Conservation (phyloP, 2,329 filamentous ascomycete genomes). For the Penicillium italicum region DNA sequence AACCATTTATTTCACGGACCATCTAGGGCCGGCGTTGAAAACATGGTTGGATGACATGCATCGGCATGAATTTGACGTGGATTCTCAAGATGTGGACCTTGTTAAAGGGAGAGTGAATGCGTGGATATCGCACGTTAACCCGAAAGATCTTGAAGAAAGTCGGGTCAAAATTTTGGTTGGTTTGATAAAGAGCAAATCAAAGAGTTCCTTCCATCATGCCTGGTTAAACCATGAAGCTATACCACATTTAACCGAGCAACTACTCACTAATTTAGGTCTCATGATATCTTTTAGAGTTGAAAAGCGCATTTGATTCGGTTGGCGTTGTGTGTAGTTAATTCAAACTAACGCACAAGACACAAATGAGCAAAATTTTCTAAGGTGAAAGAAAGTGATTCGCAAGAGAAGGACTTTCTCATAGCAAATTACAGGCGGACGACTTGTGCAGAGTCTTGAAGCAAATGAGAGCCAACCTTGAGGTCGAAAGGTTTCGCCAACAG, state of each 20-base stretch:
- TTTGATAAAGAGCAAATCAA: neutral
- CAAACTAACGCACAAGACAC: neutral
- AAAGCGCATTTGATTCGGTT: neutral
- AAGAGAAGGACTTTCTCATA: neutral
- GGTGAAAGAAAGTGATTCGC: neutral
- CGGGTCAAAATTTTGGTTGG: neutral
- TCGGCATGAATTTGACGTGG: slow-evolving; percentile 5
- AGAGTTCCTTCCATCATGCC: too few species aligned
- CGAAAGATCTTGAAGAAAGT: slow-evolving; percentile 1
- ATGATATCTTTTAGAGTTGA: neutral
- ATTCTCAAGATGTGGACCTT: neutral
- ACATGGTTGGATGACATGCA: slow-evolving; percentile 17
- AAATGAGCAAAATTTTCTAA: neutral
- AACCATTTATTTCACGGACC: slow-evolving; percentile 21
- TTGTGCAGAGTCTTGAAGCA: neutral
- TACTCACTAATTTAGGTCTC: neutral
- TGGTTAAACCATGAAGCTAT: neutral
- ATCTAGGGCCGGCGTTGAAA: slow-evolving; percentile 14
- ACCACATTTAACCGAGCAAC: neutral
- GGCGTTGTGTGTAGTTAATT: neutral
- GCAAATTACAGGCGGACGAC: neutral
- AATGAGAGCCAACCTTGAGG: neutral
- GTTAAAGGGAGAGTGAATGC: slow-evolving; percentile 5
- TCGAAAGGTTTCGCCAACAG: neutral
- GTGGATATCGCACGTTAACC: slow-evolving; percentile 3